Evolutionary conservation across 306 rosid species (phyloP), one percentile per base, ranked within the genome.

Genomic region (Rosa chinensis): DNA sequence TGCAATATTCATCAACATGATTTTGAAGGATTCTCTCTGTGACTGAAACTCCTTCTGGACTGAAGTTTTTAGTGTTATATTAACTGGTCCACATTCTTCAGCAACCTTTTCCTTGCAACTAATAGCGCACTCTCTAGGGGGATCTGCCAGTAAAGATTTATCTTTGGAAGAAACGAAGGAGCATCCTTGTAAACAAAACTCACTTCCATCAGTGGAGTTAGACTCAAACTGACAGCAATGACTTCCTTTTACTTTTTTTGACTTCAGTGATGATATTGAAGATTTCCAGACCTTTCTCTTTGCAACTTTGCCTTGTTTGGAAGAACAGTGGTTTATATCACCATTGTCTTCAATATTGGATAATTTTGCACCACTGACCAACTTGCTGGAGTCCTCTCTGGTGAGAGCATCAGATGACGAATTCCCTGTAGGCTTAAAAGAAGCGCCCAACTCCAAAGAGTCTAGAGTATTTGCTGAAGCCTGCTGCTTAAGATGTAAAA

Each of bases 1-100:
- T 64, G 92, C 89, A 79, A 94, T 94, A 82, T 94, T 87, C 98
- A 94, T 94, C 85, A 94, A 86, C 96, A 94, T 84, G 77, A 94
- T 87, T 81, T 88, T 89, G 75, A 82, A 87, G 69, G 85, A 77
- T 39, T 82, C 86, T 77, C 82, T 82, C 64, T 78, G 76, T 52
- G 89, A 81, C 75, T 70, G 85, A 16, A 76, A 42, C 47, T 85
- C 92, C 80, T 79, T 76, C 82, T 56, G 47, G 78, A 70, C 32
- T 13, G 74, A 83, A 78, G 87, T 87, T 78, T 84, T 86, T 56
- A 79, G 75, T 70, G 59, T 72, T 53, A 86, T 69, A 74, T 66
- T 72, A 71, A 68, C 80, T 8, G 21, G 72, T 18, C 23, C 76
- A 84, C 43, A 82, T 74, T 85, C 83, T 77, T 85, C 79, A 78